phyloP scores from a whole-genome alignment of 441 rosid species.

The Erodium trifolium region DNA sequence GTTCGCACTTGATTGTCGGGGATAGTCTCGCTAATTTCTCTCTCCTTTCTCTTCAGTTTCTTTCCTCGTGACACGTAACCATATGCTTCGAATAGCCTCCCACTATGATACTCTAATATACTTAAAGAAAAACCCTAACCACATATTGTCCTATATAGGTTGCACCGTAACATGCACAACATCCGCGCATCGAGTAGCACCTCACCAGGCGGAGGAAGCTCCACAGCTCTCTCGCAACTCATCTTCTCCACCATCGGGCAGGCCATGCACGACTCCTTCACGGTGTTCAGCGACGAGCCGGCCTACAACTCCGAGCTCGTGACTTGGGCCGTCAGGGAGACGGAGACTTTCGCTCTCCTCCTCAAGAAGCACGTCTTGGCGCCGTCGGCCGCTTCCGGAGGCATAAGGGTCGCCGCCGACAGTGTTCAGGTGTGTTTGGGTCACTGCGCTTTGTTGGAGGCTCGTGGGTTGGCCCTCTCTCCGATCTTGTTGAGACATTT shows the following conservation, averaged over 20 bases:
- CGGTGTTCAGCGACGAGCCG: conserved; percentile 75
- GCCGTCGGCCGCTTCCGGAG: conserved; percentile 98
- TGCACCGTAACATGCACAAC: no score
- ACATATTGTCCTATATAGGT: no score
- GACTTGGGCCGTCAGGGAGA: conserved; percentile 91
- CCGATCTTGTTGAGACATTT: conserved; percentile 78
- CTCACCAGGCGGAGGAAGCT: conserved; percentile 74
- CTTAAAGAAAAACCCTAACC: no score
- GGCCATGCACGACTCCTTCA: conserved; percentile 77
- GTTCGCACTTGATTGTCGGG: no score
- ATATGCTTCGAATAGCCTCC: no score
- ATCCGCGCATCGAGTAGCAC: no score
- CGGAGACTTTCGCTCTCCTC: conserved; percentile 78
- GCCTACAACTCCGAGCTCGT: conserved; percentile 95
- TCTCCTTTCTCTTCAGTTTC: no score
- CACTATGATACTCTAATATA: no score
- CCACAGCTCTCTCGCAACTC: conserved; percentile 92
- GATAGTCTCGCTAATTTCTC: no score
- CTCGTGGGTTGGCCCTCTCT: conserved; percentile 88
- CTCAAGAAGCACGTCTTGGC: conserved; percentile 93
- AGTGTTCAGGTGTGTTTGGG: conserved; percentile 98
- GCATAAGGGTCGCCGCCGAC: conserved; percentile 96
- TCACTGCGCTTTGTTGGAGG: conserved; percentile 93
- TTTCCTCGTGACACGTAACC: no score
- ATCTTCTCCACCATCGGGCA: conserved; percentile 91